A percentile compares a stretch with the other conserved stretches of the same genome.
Conservation (phyloP, 768 basidiomycete species). For the Auricularia sp. region DNA sequence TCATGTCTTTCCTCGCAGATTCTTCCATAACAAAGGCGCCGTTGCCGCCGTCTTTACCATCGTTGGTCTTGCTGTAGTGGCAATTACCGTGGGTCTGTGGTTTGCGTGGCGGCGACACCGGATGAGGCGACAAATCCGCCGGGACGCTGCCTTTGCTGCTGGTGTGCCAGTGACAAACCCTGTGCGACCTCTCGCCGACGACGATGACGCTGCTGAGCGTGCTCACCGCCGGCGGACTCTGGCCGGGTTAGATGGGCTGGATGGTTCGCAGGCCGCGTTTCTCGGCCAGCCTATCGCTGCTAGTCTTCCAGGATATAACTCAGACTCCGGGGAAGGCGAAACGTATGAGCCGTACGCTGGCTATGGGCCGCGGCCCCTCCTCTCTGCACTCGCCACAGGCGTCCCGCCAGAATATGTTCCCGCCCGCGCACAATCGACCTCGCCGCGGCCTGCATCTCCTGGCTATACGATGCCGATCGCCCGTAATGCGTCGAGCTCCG, state of each 20-base stretch:
- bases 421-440: neutral
- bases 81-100: constrained; percentile 57
- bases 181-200: neutral
- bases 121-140: constrained; percentile 49
- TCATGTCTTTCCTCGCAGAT: constrained; percentile 34
- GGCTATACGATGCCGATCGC: neutral
- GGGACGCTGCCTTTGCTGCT: constrained; percentile 62
- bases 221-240: neutral
- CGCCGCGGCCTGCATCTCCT: neutral
- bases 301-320: neutral
- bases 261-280: neutral
- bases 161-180: neutral
- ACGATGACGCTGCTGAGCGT: neutral
- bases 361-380: neutral
- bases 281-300: neutral
- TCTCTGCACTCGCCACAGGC: neutral
- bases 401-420: neutral
- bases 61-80: constrained; percentile 70
- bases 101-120: constrained; percentile 63
- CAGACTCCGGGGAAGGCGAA: neutral
- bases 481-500: neutral
- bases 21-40: constrained; percentile 82
- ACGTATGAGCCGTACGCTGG: neutral
- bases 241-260: neutral
- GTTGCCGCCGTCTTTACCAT: constrained; percentile 88